Evolutionary conservation across 495 filamentous ascomycete genomes (phyloP), one percentile per base, ranked within the genome.

Genomic region (Collariella sp.): DNA sequence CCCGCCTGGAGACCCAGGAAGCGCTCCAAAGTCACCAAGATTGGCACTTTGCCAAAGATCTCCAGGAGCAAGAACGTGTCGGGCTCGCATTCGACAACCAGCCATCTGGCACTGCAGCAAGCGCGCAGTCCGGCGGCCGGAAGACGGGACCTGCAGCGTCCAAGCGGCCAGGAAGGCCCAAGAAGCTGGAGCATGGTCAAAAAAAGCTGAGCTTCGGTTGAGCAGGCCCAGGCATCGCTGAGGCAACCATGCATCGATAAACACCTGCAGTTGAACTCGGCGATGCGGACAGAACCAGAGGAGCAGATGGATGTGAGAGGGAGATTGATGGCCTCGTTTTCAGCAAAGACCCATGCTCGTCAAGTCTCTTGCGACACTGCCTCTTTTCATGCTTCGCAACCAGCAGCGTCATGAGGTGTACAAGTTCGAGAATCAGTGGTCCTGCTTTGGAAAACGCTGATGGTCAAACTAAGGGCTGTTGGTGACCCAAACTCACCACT

Each of bases 21-120:
- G 77, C 81, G 33, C 74, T 83, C 62, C 78, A 82, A 48, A 89
- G 87, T 71, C 93, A 98, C 64, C 77, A 87, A 38, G 93, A 98
- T 66, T 98, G 90, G 87, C 93, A 98, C 72, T 88, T 96, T 69
- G 93, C 93, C 38, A 89, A 87, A 73, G 83, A 88, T 60, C 76
- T 97, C 24, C 85, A 85, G 58, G 77, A 81, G 67, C 61, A 76
- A 62, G 70, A 75, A 70, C 71, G 70, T 71, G 71, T 66, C 70
- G 72, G 26, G 41, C 62, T 62, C 46, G 59, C 67, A 74, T 72
- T 75, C 61, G 72, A 63, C 50, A 65, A 58, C 50, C 62, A 62
- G 20, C 58, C 63, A 62, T 33, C 65, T 56, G 57, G 62, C 57
- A 46, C 57, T 59, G 60, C 64, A 42, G 56, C 58, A 22, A 58